A percentile compares a stretch with the other conserved stretches of the same genome.
phyloP scores from a whole-genome alignment of 257 asterid genomes.

The Haberlea rhodopensis region DNA sequence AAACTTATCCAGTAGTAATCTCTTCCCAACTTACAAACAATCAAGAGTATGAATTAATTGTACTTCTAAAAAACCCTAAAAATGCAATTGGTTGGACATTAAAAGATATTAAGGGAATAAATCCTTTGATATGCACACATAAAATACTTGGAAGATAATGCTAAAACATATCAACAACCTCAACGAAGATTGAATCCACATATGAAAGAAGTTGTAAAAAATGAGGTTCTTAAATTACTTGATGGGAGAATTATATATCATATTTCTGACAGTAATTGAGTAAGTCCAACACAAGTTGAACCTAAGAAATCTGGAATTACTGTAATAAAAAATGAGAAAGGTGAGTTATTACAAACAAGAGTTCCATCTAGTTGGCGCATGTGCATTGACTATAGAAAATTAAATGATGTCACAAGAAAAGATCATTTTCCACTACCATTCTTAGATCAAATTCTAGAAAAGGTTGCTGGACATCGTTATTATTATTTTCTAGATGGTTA shows the following conservation, averaged over 20 bases:
- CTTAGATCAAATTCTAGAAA: slow-evolving; percentile 18
- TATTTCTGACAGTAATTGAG: slow-evolving; percentile 14
- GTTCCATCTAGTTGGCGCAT: slow-evolving; percentile 10
- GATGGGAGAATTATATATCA: slow-evolving; percentile 10
- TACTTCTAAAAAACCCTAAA: neutral
- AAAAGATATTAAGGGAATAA: neutral
- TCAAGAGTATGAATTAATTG: neutral
- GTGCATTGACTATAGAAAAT: neutral
- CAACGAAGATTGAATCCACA: slow-evolving; percentile 4
- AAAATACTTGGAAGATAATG: neutral
- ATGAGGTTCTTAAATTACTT: neutral
- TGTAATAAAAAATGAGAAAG: neutral
- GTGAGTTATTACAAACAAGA: slow-evolving; percentile 12
- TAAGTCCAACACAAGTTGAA: neutral
- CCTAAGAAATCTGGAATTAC: slow-evolving; percentile 3
- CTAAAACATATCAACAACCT: neutral
- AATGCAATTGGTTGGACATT: neutral
- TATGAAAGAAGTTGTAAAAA: slow-evolving; percentile 6
- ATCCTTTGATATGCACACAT: neutral
- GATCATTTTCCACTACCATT: slow-evolving; percentile 26
- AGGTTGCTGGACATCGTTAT: neutral
- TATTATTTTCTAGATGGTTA: slow-evolving; percentile 23
- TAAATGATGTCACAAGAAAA: slow-evolving; percentile 14
- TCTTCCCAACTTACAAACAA: no score
- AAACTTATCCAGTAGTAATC: no score